Evolutionary conservation across 1,139 yeast genomes (phyloP), one percentile per base, ranked within the genome.

Genomic region (Magnusiomyces sp.): DNA sequence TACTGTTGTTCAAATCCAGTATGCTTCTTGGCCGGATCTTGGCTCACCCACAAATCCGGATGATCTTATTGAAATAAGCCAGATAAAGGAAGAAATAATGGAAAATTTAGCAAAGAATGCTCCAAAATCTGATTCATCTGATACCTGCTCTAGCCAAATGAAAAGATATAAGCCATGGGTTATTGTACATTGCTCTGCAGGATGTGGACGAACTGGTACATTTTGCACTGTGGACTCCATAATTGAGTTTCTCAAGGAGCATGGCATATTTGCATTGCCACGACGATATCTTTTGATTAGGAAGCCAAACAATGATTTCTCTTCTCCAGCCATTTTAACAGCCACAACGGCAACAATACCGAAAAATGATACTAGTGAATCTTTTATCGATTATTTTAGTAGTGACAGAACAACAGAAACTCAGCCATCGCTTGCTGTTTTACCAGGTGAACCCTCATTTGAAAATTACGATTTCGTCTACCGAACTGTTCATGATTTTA

Each of bases 181-280:
- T 0, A 66, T 85, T 31, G 86, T 86, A 9, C 95, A 88, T 64
- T 87, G 96, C 64, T 81, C 90, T 4, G 95, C 96, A 0, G 96
- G 96, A 0, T 87, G 95, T 66, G 96, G 96, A 2, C 76, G 96
- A 57, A 87, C 95, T 0, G 95, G 96, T 1, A 86, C 90, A 0
- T 83, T 86, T 56, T 82, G 89, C 52, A 75, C 94, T 0, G 73
- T 85, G 38, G 95, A 87, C 65, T 72, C 83, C 14, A 70, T 84
- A 27, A 62, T 82, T 37, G 79, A 76, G 54, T 64, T 78, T 10
- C 60, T 76, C 45, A 52, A 53, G 20, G 62, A 55, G 11, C 58
- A 55, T 17, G 56, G 37, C 23, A 48, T 46, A 45, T 40, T 37
- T 31, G 19, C 17, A 17, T n/a, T 19, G 20, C 40, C 27, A 23